Base-by-base conservation (phyloP, 257 asterid genomes). In the Galeopsis tetrahit region DNA sequence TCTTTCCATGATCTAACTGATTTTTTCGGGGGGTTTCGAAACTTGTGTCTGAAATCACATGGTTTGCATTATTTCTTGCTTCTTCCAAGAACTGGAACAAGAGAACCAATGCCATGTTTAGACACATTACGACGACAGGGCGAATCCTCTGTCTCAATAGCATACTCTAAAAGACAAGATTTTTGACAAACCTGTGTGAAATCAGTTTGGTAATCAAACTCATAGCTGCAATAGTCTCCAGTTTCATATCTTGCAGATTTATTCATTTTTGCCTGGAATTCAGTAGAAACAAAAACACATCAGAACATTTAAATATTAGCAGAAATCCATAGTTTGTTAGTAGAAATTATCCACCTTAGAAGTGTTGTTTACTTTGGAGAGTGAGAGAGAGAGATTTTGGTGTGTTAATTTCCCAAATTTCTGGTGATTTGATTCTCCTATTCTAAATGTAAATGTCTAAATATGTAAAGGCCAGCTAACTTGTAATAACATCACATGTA, bases 181-280 rank as follows among this genome's bases (percentile, higher is more conserved):
- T 40, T n/a, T 11, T 7, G 10, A 72, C 77, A 21, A 76, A 89
- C 93, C 93, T 85, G 77, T 36, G 75, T 61, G 75, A 86, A 90
- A 81, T 85, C 88, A 64, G 89, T 68, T 40, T 78, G 88, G 65
- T 81, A 88, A 86, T 92, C 96, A 80, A 85, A 87, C 14, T 89
- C 89, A 52, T 69, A 15, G 63, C 73, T 74, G 69, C 69, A 39
- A 65, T 55, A 65, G 68, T 79, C 84, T 66, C 68, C 80, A 70
- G 10, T 59, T 67, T 77, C 86, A 75, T 40, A 34, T 33, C 68
- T 73, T 5, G 84, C 80, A 77, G 85, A 80, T 35, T 60, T 59
- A 43, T 85, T 82, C 88, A 88, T 84, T 56, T 40, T 83, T 75
- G 57, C 70, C 87, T 78, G 70, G 11, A 70, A 62, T 49, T 33